Conservation (phyloP, 1,284 basidiomycete genomes). For the Cryptococcus sp. region DNA sequence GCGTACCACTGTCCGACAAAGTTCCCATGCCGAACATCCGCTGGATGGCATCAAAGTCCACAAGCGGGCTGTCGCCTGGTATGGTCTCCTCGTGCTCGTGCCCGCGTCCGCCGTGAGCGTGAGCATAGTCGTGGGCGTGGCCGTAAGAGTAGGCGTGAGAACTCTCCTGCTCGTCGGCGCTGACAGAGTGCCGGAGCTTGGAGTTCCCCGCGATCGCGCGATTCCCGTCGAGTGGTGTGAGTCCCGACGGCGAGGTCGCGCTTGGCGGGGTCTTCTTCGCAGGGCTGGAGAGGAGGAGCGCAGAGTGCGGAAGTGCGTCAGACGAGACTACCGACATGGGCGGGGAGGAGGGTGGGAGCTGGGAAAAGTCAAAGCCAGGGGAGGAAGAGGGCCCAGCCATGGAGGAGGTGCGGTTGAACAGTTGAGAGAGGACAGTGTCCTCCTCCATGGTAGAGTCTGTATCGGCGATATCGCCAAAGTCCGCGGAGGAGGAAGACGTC, state of each 20-base stretch:
- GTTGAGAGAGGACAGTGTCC: slow-evolving; percentile 36
- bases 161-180: neutral
- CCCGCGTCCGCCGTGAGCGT: neutral
- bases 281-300: slow-evolving; percentile 31
- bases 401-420: slow-evolving; percentile 41
- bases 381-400: slow-evolving; percentile 15
- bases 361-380: slow-evolving; percentile 41
- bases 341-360: slow-evolving; percentile 40
- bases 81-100: neutral
- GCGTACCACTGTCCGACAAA: neutral
- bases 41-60: slow-evolving; percentile 16
- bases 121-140: neutral
- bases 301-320: slow-evolving; percentile 31
- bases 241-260: neutral
- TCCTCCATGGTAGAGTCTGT: slow-evolving; percentile 21
- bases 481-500: neutral
- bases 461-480: neutral
- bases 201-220: slow-evolving; percentile 7
- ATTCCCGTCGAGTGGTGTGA: slow-evolving; percentile 11
- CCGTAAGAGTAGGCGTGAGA: neutral
- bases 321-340: slow-evolving; percentile 21
- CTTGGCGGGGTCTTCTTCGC: slow-evolving; percentile 10
- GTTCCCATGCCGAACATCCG: slow-evolving; percentile 12
- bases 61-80: neutral
- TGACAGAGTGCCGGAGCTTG: slow-evolving; percentile 12